Evolutionary conservation across 2,329 filamentous ascomycete species (phyloP), one percentile per base, ranked within the genome.

Genomic region (Orbilia brochopaga): DNA sequence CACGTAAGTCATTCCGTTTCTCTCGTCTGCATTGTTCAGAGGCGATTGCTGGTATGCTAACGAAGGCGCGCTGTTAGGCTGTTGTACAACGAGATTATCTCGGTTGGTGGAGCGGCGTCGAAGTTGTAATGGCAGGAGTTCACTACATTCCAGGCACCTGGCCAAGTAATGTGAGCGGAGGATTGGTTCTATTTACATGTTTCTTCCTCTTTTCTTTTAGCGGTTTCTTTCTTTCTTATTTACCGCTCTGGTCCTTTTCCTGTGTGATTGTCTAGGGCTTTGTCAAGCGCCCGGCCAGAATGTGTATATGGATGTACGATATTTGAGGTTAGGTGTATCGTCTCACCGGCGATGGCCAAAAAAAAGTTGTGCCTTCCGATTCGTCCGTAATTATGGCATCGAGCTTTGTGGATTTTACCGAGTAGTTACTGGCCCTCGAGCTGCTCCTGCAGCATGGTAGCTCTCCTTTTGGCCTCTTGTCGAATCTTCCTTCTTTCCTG

Each of bases 11-110:
- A 42, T 15, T 32, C 30, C 35, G 6, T 21, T 76, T 42, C 74
- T 59, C 21, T 59, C 30, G 7, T 54, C 10, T n/a, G n/a, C n/a
- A 60, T 74, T 42, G 74, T 42, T 54, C 69, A 61, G 74, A 30
- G 23, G 61, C 21, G 19, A 48, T 52, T 54, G 40, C 50, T 58
- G 57, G 64, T 35, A 32, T 46, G 17, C 69, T 76, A 57, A 78
- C 74, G 30, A n/a, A 24, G 30, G n/a, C 24, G 19, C 19, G 32
- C 23, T 35, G 13, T 7, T 73, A 94, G 89, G 58, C 81, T 96
- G 75, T 81, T 96, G 56, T 96, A 96, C 81, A 90, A 93, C 77
- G 90, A 94, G 80, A 94, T 95, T 78, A 92, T 90, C 17, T 86
- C 87, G 70, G 84, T 90, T 66, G 89, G 89, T 74, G 81, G 83